Base-by-base conservation (phyloP, 2,329 filamentous ascomycete genomes). In the Cladosporium velox region DNA sequence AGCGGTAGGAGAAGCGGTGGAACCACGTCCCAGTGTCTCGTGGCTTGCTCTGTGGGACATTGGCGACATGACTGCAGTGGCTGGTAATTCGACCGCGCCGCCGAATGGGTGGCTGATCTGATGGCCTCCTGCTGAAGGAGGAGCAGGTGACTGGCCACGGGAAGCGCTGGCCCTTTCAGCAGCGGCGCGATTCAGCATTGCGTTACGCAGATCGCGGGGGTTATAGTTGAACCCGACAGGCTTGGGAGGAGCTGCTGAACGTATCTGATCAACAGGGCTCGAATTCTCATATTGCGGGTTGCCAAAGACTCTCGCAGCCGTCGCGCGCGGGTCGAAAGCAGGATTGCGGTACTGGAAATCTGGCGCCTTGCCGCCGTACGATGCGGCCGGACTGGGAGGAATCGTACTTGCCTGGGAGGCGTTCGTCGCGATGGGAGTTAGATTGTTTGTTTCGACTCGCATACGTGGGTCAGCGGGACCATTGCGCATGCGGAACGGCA, bases 211-310 rank as follows among this genome's bases (percentile, higher is more conserved):
- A 18, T 64, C 65, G 21, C 65, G 59, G 15, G 67, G 67, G 51
- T 68, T 66, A 34, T 68, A 68, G 3, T 65, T 62, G 38, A 66
- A 64, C 11, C 61, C 65, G 15, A 66, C 65, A 28, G 67, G 65
- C 51, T 66, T 66, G 0, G 65, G 65, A 41, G 59, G 66, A 28
- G 35, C 52, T n/a, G 51, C 51, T 30, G 28, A 14, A 12, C 35
- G 35, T 51, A 66, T 68, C 7, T 60, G 44, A 24, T 65, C 55
- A 2, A 7, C 5, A 12, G 55, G 44, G 11, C 52, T 60, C 18
- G 32, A 52, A 2, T 5, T 32, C 3, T 52, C 55, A 8, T 47
- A 38, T 18, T 60, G 55, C 38, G 55, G 32, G 21, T 14, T 60
- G 12, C 64, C 64, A 60, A 65, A 65, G 32, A 65, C 58, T 54